A percentile compares a stretch with the other conserved stretches of the same genome.
Evolutionary conservation across 257 asterid genomes (phyloP).

Genomic region (Rubia yunnanensis): DNA sequence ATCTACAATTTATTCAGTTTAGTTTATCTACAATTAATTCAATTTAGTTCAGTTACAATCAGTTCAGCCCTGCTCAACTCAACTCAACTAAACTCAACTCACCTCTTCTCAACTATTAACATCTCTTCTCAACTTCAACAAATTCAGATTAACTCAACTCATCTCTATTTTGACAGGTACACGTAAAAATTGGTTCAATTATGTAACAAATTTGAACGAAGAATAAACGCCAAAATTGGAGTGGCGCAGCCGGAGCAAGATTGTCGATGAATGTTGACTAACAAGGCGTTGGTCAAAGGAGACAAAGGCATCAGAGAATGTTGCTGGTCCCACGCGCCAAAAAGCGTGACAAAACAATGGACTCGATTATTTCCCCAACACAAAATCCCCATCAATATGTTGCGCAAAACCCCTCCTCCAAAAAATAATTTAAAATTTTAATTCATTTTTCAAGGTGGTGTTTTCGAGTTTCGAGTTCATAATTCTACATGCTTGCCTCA

Average conservation of each 20-base stretch:
- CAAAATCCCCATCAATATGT: slow-evolving; percentile 31
- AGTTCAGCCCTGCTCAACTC: too few relatives aligned
- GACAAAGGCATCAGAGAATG: slow-evolving; percentile 40
- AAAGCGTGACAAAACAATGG: slow-evolving; percentile 26
- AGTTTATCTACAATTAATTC: too few relatives aligned
- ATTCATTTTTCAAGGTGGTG: neutral
- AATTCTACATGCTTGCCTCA: slow-evolving; percentile 6
- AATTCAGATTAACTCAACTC: too few relatives aligned
- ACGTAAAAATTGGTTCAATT: too few relatives aligned
- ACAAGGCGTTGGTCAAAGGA: slow-evolving; percentile 21
- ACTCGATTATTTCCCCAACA: slow-evolving; percentile 23
- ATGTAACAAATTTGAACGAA: neutral
- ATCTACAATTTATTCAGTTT: too few relatives aligned
- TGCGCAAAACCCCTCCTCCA: slow-evolving; percentile 15
- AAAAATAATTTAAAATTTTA: neutral
- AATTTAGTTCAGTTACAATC: too few relatives aligned
- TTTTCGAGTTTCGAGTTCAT: neutral
- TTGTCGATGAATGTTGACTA: neutral
- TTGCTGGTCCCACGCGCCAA: slow-evolving; percentile 31
- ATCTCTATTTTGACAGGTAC: too few relatives aligned
- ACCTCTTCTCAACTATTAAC: too few relatives aligned
- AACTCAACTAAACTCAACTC: too few relatives aligned
- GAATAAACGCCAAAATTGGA: neutral
- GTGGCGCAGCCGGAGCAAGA: neutral
- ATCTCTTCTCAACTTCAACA: too few relatives aligned